A percentile compares a stretch with the other conserved stretches of the same genome.
Evolutionary conservation across 768 basidiomycete species (phyloP).

Genomic region (Leccinum disarticulatum): DNA sequence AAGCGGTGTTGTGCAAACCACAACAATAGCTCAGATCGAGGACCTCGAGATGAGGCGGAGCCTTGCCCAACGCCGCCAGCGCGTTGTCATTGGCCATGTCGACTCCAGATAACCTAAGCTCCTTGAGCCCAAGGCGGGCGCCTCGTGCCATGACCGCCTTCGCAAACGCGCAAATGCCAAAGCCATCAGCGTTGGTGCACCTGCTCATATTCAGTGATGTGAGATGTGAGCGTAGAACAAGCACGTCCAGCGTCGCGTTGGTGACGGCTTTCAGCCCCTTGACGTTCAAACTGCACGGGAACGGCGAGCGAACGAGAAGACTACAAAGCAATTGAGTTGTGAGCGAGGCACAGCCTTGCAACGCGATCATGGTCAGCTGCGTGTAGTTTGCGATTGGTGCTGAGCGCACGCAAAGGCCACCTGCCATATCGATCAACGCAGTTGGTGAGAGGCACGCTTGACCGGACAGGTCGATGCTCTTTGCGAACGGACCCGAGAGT

Average conservation of each 20-base stretch:
- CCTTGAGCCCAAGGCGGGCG: conserved; percentile 22
- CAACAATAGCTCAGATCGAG: conserved; percentile 77
- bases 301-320: conserved; percentile 65
- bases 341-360: conserved; percentile 70
- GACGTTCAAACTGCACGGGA: conserved; percentile 39
- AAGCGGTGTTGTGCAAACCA: conserved; percentile 69
- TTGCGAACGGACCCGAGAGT: conserved; percentile 63
- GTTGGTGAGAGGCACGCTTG: conserved; percentile 51
- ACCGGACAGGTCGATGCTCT: conserved; percentile 60
- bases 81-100: conserved; percentile 56
- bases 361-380: conserved; percentile 66
- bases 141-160: conserved; percentile 44
- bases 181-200: conserved; percentile 66
- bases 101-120: conserved; percentile 68
- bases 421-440: conserved; percentile 52
- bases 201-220: conserved; percentile 65
- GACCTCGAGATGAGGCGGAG: conserved; percentile 70
- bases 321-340: conserved; percentile 61
- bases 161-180: conserved; percentile 55
- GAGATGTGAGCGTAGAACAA: conserved; percentile 59
- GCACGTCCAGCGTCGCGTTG: conserved; percentile 69
- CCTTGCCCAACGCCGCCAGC: conserved; percentile 65
- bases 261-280: conserved; percentile 70
- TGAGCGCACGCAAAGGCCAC: conserved; percentile 49
- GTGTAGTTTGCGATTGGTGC: conserved; percentile 52